phyloP scores from a whole-genome alignment of 192 early-diverging fungal species.

The Coemansia sp. region DNA sequence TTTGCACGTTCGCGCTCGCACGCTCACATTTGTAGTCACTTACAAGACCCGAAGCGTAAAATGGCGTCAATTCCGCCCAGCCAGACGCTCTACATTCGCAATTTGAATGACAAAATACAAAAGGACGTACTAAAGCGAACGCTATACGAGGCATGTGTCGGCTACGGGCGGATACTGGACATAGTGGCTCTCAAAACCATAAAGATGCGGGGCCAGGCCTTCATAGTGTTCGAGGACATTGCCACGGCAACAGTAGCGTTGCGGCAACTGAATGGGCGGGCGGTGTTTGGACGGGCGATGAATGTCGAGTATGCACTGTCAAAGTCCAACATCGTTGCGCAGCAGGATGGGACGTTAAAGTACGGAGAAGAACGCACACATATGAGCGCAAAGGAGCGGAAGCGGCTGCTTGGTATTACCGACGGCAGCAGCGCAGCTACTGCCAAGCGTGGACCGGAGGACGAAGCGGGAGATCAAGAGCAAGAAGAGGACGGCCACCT shows the following conservation, averaged over 20 bases:
- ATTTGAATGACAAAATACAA: constrained; percentile 82
- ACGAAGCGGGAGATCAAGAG: neutral
- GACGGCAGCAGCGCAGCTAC: neutral
- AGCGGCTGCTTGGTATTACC: constrained; percentile 26
- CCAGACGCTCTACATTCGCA: constrained; percentile 79
- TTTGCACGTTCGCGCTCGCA: neutral
- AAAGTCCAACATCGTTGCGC: constrained; percentile 40
- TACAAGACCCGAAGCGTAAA: neutral
- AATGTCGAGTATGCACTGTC: constrained; percentile 46
- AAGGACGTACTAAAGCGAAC: constrained; percentile 74
- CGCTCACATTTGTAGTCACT: no score
- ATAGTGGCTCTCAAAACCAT: constrained; percentile 80
- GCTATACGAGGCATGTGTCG: constrained; percentile 87
- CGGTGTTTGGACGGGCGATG: constrained; percentile 77
- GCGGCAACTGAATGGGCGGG: constrained; percentile 84
- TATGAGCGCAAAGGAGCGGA: constrained; percentile 38
- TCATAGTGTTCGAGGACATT: constrained; percentile 86
- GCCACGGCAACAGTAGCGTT: constrained; percentile 81
- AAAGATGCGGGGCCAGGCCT: constrained; percentile 93
- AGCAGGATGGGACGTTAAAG: constrained; percentile 33
- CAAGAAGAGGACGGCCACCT: constrained; percentile 9
- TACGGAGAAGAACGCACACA: constrained; percentile 38
- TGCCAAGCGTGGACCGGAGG: constrained; percentile 24
- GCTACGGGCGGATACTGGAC: constrained; percentile 84
- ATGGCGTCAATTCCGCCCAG: constrained; percentile 60